Evolutionary conservation across 1,139 yeast species (phyloP).

Genomic region (Kodamaea suecica): DNA sequence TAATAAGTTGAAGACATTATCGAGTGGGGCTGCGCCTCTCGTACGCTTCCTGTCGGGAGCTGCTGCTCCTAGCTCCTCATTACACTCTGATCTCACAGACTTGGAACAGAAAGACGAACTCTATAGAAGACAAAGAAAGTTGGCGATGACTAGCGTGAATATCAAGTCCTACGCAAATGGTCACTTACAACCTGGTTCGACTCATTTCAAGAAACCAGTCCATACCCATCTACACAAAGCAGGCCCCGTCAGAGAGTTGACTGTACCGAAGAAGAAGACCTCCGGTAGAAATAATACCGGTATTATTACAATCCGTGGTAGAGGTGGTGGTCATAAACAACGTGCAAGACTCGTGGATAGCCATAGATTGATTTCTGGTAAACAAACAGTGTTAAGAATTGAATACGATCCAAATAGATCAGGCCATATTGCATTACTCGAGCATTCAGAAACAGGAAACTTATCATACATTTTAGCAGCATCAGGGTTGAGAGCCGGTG

Average conservation of each 20-base stretch:
- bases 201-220: conserved; percentile 87
- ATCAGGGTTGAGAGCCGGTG: conserved; percentile 92
- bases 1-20: neutral
- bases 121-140: conserved; percentile 68
- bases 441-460: conserved; percentile 59
- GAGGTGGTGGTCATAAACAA: conserved; percentile 96
- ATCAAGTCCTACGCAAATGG: conserved; percentile 74
- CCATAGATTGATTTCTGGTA: conserved; percentile 63
- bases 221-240: conserved; percentile 88
- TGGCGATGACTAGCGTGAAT: conserved; percentile 65
- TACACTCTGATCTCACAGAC: conserved; percentile 51
- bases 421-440: conserved; percentile 85
- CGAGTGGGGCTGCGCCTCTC: conserved; percentile 2
- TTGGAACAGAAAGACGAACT: conserved; percentile 77
- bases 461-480: conserved; percentile 84
- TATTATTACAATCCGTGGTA: conserved; percentile 83
- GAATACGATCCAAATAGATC: conserved; percentile 97
- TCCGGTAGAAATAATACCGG: conserved; percentile 94
- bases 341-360: conserved; percentile 83
- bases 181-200: conserved; percentile 74
- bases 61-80: conserved; percentile 12
- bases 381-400: conserved; percentile 77
- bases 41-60: conserved; percentile 12
- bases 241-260: conserved; percentile 71
- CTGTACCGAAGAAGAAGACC: conserved; percentile 66